These are phyloP conservation scores for Conticribra weissflogii DNA, from an alignment of 108 stramenopile genomes.

Conservation along the genomic window DNA sequence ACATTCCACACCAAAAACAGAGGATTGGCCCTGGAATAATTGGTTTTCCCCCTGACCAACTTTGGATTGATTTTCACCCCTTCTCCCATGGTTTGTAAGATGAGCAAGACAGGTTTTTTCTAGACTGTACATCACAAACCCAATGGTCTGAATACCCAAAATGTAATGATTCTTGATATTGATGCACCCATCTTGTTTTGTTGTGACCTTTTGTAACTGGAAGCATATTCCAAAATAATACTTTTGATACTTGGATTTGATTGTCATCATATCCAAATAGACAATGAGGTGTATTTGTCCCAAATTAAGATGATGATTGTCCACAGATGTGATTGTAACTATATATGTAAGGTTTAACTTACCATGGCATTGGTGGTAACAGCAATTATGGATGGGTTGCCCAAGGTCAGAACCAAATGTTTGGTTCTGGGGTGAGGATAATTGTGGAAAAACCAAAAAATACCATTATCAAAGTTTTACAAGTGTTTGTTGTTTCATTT, in stretches of 20 bases:
- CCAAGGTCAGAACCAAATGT: too few relatives aligned
- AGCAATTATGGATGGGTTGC: too few relatives aligned
- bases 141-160: conserved; percentile 61
- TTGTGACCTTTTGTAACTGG: conserved; percentile 56
- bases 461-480: too few relatives aligned
- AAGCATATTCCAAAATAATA: conserved; percentile 49
- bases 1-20: conserved; percentile 66
- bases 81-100: conserved; percentile 63
- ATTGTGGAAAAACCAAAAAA: too few relatives aligned
- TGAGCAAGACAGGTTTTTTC: conserved; percentile 62
- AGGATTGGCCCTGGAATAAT: conserved; percentile 60
- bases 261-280: conserved; percentile 53
- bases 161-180: conserved; percentile 69
- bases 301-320: conserved; percentile 59
- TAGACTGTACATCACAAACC: conserved; percentile 59
- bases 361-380: too few relatives aligned
- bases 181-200: conserved; percentile 45
- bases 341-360: too few relatives aligned
- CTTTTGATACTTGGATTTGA: conserved; percentile 42
- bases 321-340: conserved; percentile 51
- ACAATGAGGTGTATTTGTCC: conserved; percentile 61
- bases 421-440: too few relatives aligned
- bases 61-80: conserved; percentile 53
- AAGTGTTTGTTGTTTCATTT: too few relatives aligned
- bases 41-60: conserved; percentile 50